These are phyloP conservation scores for Carpinus fangiana DNA, from an alignment of 306 rosid species.

Conservation along the genomic window DNA sequence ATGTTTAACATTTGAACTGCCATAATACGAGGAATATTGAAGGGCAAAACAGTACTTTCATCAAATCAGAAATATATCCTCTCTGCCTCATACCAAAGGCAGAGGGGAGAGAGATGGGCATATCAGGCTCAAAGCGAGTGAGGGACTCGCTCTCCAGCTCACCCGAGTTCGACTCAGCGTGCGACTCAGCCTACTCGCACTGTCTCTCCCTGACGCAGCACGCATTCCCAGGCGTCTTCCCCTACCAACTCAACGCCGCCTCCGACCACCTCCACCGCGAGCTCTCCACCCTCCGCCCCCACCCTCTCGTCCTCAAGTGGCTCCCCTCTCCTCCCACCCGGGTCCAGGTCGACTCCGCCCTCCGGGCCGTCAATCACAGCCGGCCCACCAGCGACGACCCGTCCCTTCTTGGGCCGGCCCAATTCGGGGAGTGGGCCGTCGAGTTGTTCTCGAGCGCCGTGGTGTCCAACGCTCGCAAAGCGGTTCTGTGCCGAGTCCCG, in stretches of 20 bases:
- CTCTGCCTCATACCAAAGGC: neutral
- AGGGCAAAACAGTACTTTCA: neutral
- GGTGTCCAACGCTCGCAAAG: conserved; percentile 45
- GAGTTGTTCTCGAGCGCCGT: conserved; percentile 57
- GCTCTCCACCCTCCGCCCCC: conserved; percentile 36
- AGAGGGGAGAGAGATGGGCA: conserved; percentile 45
- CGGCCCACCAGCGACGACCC: conserved; percentile 5
- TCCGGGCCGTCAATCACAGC: conserved; percentile 33
- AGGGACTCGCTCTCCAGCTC: conserved; percentile 40
- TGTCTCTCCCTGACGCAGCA: conserved; percentile 70
- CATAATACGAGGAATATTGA: too few species aligned
- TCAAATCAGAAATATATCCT: neutral
- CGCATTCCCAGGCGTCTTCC: conserved; percentile 61
- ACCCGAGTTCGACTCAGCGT: conserved; percentile 56
- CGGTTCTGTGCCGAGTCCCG: conserved; percentile 58
- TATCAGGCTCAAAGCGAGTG: conserved; percentile 68
- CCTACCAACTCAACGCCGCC: conserved; percentile 73
- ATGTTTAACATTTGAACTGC: too few species aligned
- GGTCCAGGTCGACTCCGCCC: conserved; percentile 63
- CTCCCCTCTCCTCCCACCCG: conserved; percentile 59
- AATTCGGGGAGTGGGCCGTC: conserved; percentile 70
- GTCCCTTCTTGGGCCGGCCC: conserved; percentile 29
- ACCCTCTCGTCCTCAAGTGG: conserved; percentile 61
- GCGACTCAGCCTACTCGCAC: conserved; percentile 54
- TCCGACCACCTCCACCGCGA: conserved; percentile 56